Evolutionary conservation across 75 land plant species (phyloP), one percentile per base, ranked within the genome.

Genomic region (Azolla pinnata): DNA sequence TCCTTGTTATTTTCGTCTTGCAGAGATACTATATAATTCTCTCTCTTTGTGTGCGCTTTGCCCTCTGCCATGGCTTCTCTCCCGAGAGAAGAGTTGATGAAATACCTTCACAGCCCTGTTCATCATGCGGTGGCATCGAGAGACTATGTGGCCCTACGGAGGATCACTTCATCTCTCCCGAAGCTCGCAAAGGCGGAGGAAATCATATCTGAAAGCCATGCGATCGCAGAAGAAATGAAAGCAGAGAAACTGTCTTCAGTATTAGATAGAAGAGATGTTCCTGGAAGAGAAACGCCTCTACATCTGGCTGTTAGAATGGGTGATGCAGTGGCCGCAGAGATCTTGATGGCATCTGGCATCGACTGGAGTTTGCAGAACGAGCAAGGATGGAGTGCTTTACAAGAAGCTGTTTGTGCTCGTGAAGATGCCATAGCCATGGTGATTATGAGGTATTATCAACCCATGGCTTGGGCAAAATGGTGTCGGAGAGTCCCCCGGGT

Each of bases 401-500:
- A 85, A 59, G 88, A 85, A 30, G 85, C 88, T 7, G 70, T 85
- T 0, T 81, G 85, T 44, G 61, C 65, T 12, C 58, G 82, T 14
- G 78, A 81, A 33, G 84, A 81, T 53, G 76, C 55, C 2, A 75
- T 87, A 25, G 84, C 91, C 0, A 70, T 45, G 85, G 71, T 71
- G 7, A 84, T 87, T 20, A 76, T 84, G 30, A 50, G 76, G 61
- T 70, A 82, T 38, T 81, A 85, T 62, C 88, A 82, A 73, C 84
- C 84, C 1, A 50, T 81, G 35, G 84, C 91, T 1, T 87, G 88
- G 88, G 88, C 84, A 0, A 87, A 87, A 35, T 87, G 91, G 91
- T 81, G 91, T 56, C 30, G 91, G 27, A 66, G 91, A 50, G 49
- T 87, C 26, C 91, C 91, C 17, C 67, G 91, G 3, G 33, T 87